Evolutionary conservation across 2,329 filamentous ascomycete species (phyloP), one percentile per base, ranked within the genome.

Genomic region (Aspergillus brasiliensis): DNA sequence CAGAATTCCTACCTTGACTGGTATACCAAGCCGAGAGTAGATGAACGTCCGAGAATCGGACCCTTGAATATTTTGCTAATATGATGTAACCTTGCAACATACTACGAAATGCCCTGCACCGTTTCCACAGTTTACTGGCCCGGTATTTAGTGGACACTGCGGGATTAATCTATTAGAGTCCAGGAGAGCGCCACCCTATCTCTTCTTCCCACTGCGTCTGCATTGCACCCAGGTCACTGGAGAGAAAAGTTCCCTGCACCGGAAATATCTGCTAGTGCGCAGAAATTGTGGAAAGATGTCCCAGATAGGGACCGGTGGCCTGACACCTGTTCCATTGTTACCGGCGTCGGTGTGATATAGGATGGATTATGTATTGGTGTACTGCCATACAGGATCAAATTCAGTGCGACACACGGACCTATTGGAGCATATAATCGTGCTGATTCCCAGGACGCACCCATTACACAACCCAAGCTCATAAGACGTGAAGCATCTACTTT

Each of bases 81-180:
- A 44, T 48, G 44, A 48, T 48, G 44, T 48, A 48, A 28, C 19
- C 7, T 13, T 8, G 15, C 13, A 7, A n/a, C 7, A 28, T 17
- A 11, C 25, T 17, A 48, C 21, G 8, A 11, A 23, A 44, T 2
- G 40, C 40, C 19, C n/a, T 42, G 5, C 38, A 42, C 19, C 5
- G 3, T 19, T 19, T 4, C 23, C 19, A 11, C 5, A 23, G 44
- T 15, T 25, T 5, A 28, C 23, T 23, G 13, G 44, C 3, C 44
- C 15, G 3, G 5, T 1, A 28, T 8, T 8, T 11, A 48, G 15
- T 25, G 23, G 4, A 17, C n/a, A 1, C 25, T 49, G 46, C 46
- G 46, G 15, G 46, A 49, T 49, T 49, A 49, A 49, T 49, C n/a
- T 49, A 49, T 28, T 28, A 49, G n/a, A 49, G 8, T 28, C 46